Conservation (phyloP, 805 yeast species). For the Kockiozyma suomiensis region DNA sequence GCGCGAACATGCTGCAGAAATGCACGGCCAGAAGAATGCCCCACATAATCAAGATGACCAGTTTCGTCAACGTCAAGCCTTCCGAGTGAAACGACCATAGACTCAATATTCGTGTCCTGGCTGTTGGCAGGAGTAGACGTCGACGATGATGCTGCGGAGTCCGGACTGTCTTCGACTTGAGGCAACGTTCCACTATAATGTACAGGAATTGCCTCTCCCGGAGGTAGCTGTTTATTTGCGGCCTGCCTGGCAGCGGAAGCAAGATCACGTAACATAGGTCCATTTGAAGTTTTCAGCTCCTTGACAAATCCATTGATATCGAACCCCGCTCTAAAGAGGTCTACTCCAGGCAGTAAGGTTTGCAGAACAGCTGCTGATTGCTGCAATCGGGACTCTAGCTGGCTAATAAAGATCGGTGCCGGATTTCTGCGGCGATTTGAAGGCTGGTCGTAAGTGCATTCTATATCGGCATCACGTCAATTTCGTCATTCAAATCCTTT, state of each 20-base stretch:
- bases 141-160: slow-evolving; percentile 1
- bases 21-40: slow-evolving; percentile 36
- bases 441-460: slow-evolving; percentile 83
- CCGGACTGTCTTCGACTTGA: not conserved
- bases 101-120: slow-evolving; percentile 34
- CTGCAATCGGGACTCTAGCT: slow-evolving; percentile 45
- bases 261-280: slow-evolving; percentile 9
- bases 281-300: slow-evolving; percentile 4
- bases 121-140: slow-evolving; percentile 4
- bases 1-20: slow-evolving; percentile 36
- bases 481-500: not conserved
- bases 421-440: slow-evolving; percentile 53
- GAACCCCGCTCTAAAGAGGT: slow-evolving; percentile 42
- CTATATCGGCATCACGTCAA: slow-evolving; percentile 28
- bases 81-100: slow-evolving; percentile 38
- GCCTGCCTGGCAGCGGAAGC: slow-evolving; percentile 16
- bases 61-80: slow-evolving; percentile 37
- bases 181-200: not conserved
- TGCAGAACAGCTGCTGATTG: slow-evolving; percentile 44
- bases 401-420: slow-evolving; percentile 39
- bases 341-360: slow-evolving; percentile 47
- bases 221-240: slow-evolving; percentile 11
- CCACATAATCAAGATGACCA: slow-evolving; percentile 36
- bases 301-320: slow-evolving; percentile 39
- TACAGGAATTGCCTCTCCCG: not conserved